Base-by-base conservation (phyloP, 2,329 filamentous ascomycete genomes). In the Calonectria pseudoreteaudii region DNA sequence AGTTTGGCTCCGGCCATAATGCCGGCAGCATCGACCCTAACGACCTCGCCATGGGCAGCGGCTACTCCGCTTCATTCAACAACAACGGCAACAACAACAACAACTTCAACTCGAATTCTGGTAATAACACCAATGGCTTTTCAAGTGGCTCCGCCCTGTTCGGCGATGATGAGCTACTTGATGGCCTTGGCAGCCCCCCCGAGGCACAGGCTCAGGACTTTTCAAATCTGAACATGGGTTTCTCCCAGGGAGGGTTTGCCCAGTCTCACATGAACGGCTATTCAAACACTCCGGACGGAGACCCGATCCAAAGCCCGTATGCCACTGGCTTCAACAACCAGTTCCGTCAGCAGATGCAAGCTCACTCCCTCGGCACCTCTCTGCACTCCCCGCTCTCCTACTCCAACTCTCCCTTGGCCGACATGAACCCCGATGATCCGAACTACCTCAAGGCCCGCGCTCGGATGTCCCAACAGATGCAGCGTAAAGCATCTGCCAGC, bases 271-370 rank as follows among this genome's bases (percentile, higher is more conserved):
- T 95, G 81, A 93, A 94, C 81, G 92, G 95, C 75, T 98, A 94
- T 85, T 98, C 96, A 26, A 95, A 94, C 83, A 98, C 96, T 2
- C 96, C 96, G 4, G 96, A 98, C 74, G 95, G 95, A 67, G 94
- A 95, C 68, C 95, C 96, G 8, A 96, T 98, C 74, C 94, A 97
- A 81, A 98, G 95, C 80, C 96, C 96, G 0, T 98, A 95, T 81
- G 90, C 94, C 52, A 91, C 94, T 79, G 92, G 90, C 81, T 97
- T 96, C 87, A 93, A 93, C 87, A 94, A 94, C 81, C 94, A 95
- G 77, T 97, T 95, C 83, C 91, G 94, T 56, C 90, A 91, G 72
- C 90, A 91, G 72, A 92, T 94, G 80, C 90, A 92, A 81, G 88
- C 88, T 20, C 88, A 90, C 68, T 86, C 89, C 20, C 90, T 92